These are phyloP conservation scores for Blastomyces silverae DNA, from an alignment of 2,329 filamentous ascomycete species.

Conservation along the genomic window DNA sequence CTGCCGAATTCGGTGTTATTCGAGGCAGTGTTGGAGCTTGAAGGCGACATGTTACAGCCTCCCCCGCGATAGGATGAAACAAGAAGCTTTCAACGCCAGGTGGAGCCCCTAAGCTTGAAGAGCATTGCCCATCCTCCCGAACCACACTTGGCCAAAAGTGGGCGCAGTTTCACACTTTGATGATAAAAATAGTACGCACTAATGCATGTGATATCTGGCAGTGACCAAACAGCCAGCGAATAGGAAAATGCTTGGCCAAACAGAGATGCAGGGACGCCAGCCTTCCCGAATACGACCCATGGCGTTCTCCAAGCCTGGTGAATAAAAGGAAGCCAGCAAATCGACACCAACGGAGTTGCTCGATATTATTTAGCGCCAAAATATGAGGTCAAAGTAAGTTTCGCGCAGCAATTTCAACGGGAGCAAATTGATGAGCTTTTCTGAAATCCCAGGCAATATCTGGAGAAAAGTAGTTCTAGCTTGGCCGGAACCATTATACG, in stretches of 20 bases:
- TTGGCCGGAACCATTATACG: not conserved
- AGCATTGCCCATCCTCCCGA: conserved; percentile 1
- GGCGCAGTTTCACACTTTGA: conserved; percentile 1
- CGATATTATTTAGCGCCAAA: not conserved
- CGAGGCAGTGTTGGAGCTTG: conserved; percentile 4
- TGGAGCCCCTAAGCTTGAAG: not conserved
- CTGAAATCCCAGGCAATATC: not conserved
- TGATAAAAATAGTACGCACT: conserved; percentile 10
- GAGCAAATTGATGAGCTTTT: not conserved
- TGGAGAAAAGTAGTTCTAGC: not conserved
- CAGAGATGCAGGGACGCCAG: conserved; percentile 11
- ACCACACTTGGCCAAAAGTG: not conserved
- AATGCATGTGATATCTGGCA: conserved; percentile 11
- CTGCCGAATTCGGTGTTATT: not conserved
- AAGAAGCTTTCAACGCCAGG: not conserved
- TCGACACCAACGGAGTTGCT: not conserved
- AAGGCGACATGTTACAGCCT: not conserved
- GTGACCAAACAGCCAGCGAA: not conserved
- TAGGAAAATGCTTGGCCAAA: not conserved
- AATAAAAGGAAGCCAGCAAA: not conserved
- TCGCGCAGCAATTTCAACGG: not conserved
- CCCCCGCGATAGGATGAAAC: not conserved
- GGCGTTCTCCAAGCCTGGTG: too few species aligned
- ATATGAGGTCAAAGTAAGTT: not conserved
- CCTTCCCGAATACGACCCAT: conserved; percentile 12